Percentiles rank a stretch among this genome's conserved stretches.
These are phyloP conservation scores for Fusarium pseudograminearum DNA, from an alignment of 2,329 filamentous ascomycete species.

Conservation along the genomic window DNA sequence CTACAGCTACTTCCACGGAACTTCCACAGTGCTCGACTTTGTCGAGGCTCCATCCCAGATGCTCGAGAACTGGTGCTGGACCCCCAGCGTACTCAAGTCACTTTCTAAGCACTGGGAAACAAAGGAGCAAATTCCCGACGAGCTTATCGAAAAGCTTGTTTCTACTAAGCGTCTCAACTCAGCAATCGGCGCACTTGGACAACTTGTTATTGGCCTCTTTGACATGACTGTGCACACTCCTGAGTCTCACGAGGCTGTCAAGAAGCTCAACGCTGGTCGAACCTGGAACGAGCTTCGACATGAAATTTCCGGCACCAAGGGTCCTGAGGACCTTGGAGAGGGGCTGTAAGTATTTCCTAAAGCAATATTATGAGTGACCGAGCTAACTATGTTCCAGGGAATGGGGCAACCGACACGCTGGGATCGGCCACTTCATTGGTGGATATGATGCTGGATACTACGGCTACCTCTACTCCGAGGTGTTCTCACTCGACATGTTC, in stretches of 20 bases:
- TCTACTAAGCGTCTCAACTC: constrained; percentile 85
- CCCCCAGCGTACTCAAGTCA: constrained; percentile 70
- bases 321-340: constrained; percentile 74
- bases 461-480: constrained; percentile 78
- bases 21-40: constrained; percentile 74
- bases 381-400: constrained; percentile 57
- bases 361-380: neutral
- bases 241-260: constrained; percentile 73
- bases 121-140: constrained; percentile 77
- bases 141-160: constrained; percentile 79
- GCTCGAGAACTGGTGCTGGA: constrained; percentile 84
- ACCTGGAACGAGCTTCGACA: constrained; percentile 79
- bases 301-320: constrained; percentile 79
- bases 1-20: constrained; percentile 76
- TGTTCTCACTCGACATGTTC: constrained; percentile 90
- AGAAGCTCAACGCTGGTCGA: constrained; percentile 72
- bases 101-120: constrained; percentile 81
- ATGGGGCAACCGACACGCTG: constrained; percentile 83
- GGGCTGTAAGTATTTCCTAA: constrained; percentile 58
- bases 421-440: constrained; percentile 84
- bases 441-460: constrained; percentile 91
- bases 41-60: constrained; percentile 79
- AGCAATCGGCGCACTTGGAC: constrained; percentile 80
- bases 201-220: constrained; percentile 84
- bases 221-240: constrained; percentile 86